These are phyloP conservation scores for Saccharomyces eubayanus DNA, from an alignment of 805 yeast genomes.

Conservation along the genomic window DNA sequence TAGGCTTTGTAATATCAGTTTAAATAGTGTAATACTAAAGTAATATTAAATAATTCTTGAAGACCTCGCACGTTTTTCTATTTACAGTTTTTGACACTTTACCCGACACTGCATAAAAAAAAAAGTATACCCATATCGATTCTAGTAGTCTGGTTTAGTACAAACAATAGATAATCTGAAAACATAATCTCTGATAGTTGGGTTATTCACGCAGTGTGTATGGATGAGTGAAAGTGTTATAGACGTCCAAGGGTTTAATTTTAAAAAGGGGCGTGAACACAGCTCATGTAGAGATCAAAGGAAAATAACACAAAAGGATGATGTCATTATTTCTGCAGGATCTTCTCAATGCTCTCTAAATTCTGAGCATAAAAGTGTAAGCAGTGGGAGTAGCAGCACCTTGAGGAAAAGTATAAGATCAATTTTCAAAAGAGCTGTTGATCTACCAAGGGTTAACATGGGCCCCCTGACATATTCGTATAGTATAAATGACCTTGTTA, in stretches of 20 bases:
- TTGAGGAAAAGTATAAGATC: conserved; percentile 10
- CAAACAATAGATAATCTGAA: background rate
- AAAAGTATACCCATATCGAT: background rate
- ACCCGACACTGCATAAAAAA: background rate
- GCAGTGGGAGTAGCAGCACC: background rate
- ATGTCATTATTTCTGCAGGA: background rate
- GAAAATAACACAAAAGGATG: background rate
- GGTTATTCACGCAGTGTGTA: background rate
- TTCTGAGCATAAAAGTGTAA: background rate
- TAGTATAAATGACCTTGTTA: conserved; percentile 11
- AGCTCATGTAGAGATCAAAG: background rate
- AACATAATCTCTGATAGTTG: background rate
- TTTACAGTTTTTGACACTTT: background rate
- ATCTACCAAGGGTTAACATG: conserved; percentile 5
- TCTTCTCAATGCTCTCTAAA: background rate
- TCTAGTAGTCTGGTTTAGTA: background rate
- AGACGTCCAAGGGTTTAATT: background rate
- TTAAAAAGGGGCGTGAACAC: background rate
- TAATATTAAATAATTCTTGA: background rate
- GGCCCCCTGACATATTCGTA: conserved; percentile 24
- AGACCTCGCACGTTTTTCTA: background rate
- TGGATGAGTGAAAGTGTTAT: background rate
- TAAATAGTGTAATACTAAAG: background rate
- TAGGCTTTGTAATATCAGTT: background rate
- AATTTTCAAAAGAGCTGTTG: conserved; percentile 13